Percentiles rank a stretch among this genome's conserved stretches.
These are phyloP conservation scores for Apophysomyces elegans DNA, from an alignment of 371 early-diverging fungal species.

Conservation along the genomic window DNA sequence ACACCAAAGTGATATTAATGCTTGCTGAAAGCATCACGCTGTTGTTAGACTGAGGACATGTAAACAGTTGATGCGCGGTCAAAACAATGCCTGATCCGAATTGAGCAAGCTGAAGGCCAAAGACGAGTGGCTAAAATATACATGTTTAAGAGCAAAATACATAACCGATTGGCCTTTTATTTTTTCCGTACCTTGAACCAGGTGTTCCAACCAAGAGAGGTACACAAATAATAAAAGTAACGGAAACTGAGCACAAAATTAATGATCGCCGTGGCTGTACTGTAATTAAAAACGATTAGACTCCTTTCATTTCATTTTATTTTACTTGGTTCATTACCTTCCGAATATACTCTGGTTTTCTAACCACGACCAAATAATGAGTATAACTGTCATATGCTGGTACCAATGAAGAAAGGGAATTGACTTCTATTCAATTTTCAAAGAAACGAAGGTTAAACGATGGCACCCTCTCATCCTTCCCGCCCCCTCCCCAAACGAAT, in stretches of 20 bases:
- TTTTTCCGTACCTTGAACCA: constrained; percentile 17
- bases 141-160: neutral
- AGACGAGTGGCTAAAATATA: constrained; percentile 3
- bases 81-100: constrained; percentile 22
- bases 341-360: constrained; percentile 33
- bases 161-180: neutral
- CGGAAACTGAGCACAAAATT: constrained; percentile 25
- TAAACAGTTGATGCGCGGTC: constrained; percentile 23
- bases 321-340: constrained; percentile 16
- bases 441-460: neutral
- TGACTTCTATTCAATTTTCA: constrained; percentile 13
- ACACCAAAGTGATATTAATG: constrained; percentile 29
- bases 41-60: constrained; percentile 27
- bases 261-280: constrained; percentile 25
- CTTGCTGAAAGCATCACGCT: constrained; percentile 26
- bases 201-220: neutral
- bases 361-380: constrained; percentile 30
- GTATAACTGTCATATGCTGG: constrained; percentile 27
- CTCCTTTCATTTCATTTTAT: neutral
- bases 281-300: neutral
- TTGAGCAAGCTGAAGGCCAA: constrained; percentile 18
- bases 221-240: constrained; percentile 24
- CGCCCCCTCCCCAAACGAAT: neutral
- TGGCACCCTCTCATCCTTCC: too few relatives aligned
- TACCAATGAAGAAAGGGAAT: constrained; percentile 35